A percentile compares a stretch with the other conserved stretches of the same genome.
These are phyloP conservation scores for Colletotrichum filicis DNA, from an alignment of 2,329 filamentous ascomycete species.

Conservation along the genomic window DNA sequence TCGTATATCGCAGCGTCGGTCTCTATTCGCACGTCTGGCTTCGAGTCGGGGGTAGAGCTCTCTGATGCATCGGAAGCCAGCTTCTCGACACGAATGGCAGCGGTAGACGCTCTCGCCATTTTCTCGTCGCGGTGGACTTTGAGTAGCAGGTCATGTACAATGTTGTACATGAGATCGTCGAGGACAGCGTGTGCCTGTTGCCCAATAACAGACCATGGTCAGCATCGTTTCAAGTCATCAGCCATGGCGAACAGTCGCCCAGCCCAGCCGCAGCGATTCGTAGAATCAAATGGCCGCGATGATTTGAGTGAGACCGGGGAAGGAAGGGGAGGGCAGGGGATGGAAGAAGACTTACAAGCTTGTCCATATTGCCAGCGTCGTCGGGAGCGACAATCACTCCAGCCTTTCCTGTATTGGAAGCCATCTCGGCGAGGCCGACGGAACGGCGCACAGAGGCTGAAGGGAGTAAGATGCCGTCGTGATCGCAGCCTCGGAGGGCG, in stretches of 20 bases:
- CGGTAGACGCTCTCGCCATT: slow-evolving; percentile 73
- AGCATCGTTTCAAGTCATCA: slow-evolving; percentile 17
- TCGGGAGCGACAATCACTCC: slow-evolving; percentile 66
- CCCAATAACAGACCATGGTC: slow-evolving; percentile 15
- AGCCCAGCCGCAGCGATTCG: background rate
- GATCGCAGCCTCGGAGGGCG: slow-evolving; percentile 30
- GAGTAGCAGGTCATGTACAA: slow-evolving; percentile 79
- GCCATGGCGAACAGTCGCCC: background rate
- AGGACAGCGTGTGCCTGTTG: slow-evolving; percentile 72
- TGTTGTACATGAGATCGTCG: slow-evolving; percentile 80
- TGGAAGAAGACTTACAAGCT: slow-evolving; percentile 63
- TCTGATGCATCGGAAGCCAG: slow-evolving; percentile 67
- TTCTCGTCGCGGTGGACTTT: slow-evolving; percentile 84
- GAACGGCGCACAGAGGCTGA: slow-evolving; percentile 16
- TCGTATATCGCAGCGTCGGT: slow-evolving; percentile 78
- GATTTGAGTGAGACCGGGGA: background rate
- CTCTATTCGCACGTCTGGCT: slow-evolving; percentile 68
- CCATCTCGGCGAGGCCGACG: slow-evolving; percentile 43
- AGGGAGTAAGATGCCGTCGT: slow-evolving; percentile 10
- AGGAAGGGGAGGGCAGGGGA: background rate
- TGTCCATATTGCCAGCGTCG: slow-evolving; percentile 64
- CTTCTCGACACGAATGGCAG: slow-evolving; percentile 73
- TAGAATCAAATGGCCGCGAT: background rate
- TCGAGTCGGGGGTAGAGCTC: slow-evolving; percentile 61
- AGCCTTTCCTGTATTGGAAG: slow-evolving; percentile 63